phyloP scores from a whole-genome alignment of 257 asterid species.

The Solanum bulbocastanum region DNA sequence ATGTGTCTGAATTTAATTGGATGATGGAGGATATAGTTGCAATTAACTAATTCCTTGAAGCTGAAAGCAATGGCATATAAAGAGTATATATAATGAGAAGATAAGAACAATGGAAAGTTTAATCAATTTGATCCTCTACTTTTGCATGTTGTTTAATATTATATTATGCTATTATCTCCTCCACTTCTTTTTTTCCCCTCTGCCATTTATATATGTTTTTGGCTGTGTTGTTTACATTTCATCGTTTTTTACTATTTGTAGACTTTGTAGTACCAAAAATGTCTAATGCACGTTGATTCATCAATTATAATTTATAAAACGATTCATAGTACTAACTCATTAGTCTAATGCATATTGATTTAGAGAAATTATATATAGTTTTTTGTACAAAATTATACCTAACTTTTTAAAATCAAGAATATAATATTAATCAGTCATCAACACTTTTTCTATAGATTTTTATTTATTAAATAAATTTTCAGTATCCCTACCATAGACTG shows the following conservation, averaged over 20 bases:
- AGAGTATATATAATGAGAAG: neutral
- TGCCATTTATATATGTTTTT: neutral
- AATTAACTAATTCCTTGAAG: neutral
- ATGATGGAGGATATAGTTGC: neutral
- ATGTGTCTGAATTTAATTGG: neutral
- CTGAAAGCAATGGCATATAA: neutral
- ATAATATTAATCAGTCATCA: neutral
- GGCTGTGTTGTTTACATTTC: neutral
- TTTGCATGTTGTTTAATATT: neutral
- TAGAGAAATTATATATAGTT: neutral
- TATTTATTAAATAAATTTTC: neutral
- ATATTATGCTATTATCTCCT: neutral
- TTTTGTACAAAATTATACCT: neutral
- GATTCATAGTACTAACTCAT: neutral
- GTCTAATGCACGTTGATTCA: neutral
- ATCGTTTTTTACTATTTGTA: neutral
- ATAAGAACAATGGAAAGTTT: neutral
- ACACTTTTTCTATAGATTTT: neutral
- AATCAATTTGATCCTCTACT: neutral
- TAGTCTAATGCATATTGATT: neutral
- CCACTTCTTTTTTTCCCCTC: neutral
- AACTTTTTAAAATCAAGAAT: neutral
- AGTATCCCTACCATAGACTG: neutral
- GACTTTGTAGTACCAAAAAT: neutral
- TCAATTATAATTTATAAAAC: neutral